Base-by-base conservation (phyloP, 2,329 filamentous ascomycete species). In the Colletotrichum sp. region DNA sequence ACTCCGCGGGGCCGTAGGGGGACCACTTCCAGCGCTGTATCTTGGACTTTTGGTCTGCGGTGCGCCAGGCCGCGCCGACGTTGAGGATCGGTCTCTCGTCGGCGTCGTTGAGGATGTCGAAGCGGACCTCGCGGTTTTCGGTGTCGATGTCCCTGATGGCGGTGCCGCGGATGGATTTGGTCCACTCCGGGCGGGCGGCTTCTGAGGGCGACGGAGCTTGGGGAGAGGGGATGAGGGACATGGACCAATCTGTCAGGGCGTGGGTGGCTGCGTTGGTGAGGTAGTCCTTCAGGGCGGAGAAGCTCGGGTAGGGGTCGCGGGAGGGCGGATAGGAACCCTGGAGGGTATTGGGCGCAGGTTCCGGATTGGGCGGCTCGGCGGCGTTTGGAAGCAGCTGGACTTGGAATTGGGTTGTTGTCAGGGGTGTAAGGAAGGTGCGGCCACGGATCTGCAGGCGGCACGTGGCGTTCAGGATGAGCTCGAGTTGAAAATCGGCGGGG, bases 281-380 rank as follows among this genome's bases (percentile, higher is more conserved):
- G 80, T 90, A 90, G 77, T 86, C 85, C 15, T 84, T 81, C 8
- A 90, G 84, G 39, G 88, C 87, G 12, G 79, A 76, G 19, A 88
- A 81, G 76, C 85, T 85, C 1, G 87, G 84, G 77, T 90, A 91
- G 8, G 84, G 82, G 28, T 88, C 85, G 13, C 82, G 80, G 67
- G 85, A 85, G 0, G 88, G 88, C 1, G 87, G 84, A 76, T 87
- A 90, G 19, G 82, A 76, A 6, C 77, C 69, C 4, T 84, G 81
- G 3, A 91, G 80, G 5, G 82, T 79, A 73, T 83, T 84, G 2
- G 72, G 74, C 6, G 75, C 28, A 28, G 74, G 30, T 16, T 27
- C 59, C 34, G 80, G 79, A 25, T 82, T 83, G 9, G 61, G 64
- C n/a, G 55, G 34, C 65, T 77, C 60, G 52, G 65, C 28, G 7